Percentiles rank a stretch among this genome's conserved stretches.
Evolutionary conservation across 345 rosid species (phyloP).

Genomic region (Populus nigra): DNA sequence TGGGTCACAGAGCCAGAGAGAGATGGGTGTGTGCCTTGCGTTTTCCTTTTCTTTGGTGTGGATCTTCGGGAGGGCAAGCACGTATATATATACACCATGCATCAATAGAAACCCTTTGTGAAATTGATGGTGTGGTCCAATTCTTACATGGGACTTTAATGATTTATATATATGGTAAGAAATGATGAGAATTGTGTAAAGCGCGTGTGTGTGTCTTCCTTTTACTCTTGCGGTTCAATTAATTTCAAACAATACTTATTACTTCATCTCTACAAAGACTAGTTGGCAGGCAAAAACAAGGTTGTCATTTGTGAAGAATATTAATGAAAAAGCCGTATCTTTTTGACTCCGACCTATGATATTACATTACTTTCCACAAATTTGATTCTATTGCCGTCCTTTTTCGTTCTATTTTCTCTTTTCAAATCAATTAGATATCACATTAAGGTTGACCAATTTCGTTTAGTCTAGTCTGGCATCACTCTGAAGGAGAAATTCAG

Average conservation of each 20-base stretch:
- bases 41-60: neutral
- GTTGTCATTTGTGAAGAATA: constrained; percentile 1
- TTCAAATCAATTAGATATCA: neutral
- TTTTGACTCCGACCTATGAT: constrained; percentile 6
- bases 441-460: neutral
- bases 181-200: no score
- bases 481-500: neutral
- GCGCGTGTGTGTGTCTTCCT: no score
- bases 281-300: neutral
- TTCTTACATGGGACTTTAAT: no score
- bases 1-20: neutral
- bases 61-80: neutral
- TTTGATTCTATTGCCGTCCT: neutral
- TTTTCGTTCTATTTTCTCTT: neutral
- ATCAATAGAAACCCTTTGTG: neutral
- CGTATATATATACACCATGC: neutral
- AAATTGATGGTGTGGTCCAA: neutral
- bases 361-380: neutral
- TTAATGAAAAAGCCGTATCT: constrained; percentile 5
- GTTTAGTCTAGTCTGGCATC: neutral
- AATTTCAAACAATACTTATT: neutral
- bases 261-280: neutral
- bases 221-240: no score
- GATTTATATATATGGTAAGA: no score
- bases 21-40: neutral